Evolutionary conservation across 371 early-diverging fungal genomes (phyloP).

Genomic region (Apophysomyces variabilis): DNA sequence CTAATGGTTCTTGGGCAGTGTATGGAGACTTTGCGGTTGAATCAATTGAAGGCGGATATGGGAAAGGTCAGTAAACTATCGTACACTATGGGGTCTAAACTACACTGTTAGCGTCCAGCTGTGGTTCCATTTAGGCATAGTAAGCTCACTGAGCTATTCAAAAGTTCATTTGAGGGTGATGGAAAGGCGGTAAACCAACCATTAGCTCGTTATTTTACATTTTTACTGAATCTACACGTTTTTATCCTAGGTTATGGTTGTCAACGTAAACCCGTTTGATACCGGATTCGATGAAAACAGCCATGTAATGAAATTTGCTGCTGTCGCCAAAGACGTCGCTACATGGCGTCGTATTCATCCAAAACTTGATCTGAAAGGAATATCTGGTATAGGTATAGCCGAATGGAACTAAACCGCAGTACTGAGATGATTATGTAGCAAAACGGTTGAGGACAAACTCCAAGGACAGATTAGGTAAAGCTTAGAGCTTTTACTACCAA

Average conservation of each 20-base stretch:
- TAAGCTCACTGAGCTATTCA: conserved; percentile 73
- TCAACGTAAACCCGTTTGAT: conserved; percentile 73
- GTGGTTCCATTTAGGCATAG: conserved; percentile 75
- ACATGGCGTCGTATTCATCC: conserved; percentile 52
- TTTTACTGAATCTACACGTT: neutral
- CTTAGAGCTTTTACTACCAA: neutral
- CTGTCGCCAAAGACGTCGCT: conserved; percentile 67
- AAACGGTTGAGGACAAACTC: conserved; percentile 24
- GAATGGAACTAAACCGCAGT: neutral
- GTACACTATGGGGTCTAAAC: neutral
- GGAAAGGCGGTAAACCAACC: conserved; percentile 56
- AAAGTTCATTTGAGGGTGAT: conserved; percentile 70
- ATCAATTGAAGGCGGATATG: conserved; percentile 51
- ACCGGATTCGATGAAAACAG: conserved; percentile 65
- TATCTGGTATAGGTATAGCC: conserved; percentile 29
- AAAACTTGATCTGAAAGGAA: conserved; percentile 38
- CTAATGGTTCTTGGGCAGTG: conserved; percentile 95
- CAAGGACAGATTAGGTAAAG: conserved; percentile 14
- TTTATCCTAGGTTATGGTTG: conserved; percentile 53
- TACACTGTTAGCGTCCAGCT: conserved; percentile 34
- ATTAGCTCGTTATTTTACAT: neutral
- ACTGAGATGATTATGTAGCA: conserved; percentile 12
- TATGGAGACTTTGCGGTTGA: conserved; percentile 66
- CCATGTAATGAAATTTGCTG: conserved; percentile 73
- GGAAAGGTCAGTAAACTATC: conserved; percentile 35